phyloP scores from a whole-genome alignment of 2,329 filamentous ascomycete species.

The Fusarium tupiense region DNA sequence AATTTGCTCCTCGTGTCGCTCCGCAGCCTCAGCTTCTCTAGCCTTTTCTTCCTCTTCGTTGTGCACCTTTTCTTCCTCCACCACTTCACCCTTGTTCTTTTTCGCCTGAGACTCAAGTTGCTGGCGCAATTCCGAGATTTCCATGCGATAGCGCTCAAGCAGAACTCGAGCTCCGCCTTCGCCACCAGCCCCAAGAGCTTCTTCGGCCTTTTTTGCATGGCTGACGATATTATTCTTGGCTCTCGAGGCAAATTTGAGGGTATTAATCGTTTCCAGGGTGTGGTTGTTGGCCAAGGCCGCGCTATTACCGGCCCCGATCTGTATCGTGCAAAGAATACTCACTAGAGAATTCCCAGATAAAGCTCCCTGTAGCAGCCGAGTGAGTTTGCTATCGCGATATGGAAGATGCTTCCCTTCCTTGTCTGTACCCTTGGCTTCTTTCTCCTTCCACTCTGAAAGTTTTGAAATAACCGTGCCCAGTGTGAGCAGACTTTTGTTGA shows the following conservation, averaged over 20 bases:
- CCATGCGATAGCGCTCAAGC: conserved; percentile 91
- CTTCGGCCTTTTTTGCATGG: conserved; percentile 93
- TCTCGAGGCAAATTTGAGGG: conserved; percentile 93
- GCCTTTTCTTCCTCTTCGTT: conserved; percentile 77
- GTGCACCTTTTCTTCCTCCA: conserved; percentile 68
- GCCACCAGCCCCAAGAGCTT: conserved; percentile 81
- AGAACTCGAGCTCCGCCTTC: conserved; percentile 88
- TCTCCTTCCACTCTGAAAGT: conserved; percentile 89
- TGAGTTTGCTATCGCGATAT: conserved; percentile 97
- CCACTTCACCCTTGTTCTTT: conserved; percentile 67
- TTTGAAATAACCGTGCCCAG: conserved; percentile 94
- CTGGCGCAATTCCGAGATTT: conserved; percentile 82
- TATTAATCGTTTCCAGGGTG: conserved; percentile 90
- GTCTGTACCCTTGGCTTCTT: conserved; percentile 75
- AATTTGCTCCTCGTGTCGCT: conserved; percentile 95
- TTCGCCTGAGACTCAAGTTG: conserved; percentile 88
- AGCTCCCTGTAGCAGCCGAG: conserved; percentile 88
- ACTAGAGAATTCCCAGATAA: conserved; percentile 93
- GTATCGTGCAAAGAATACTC: conserved; percentile 96
- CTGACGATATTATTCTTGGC: conserved; percentile 99
- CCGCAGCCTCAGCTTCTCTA: conserved; percentile 81
- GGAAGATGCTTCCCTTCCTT: conserved; percentile 93
- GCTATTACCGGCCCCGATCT: conserved; percentile 81
- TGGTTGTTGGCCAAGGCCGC: conserved; percentile 77
- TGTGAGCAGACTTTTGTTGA: conserved; percentile 97